Conservation (phyloP, 2,329 filamentous ascomycete species). For the Monilinia fructicola region DNA sequence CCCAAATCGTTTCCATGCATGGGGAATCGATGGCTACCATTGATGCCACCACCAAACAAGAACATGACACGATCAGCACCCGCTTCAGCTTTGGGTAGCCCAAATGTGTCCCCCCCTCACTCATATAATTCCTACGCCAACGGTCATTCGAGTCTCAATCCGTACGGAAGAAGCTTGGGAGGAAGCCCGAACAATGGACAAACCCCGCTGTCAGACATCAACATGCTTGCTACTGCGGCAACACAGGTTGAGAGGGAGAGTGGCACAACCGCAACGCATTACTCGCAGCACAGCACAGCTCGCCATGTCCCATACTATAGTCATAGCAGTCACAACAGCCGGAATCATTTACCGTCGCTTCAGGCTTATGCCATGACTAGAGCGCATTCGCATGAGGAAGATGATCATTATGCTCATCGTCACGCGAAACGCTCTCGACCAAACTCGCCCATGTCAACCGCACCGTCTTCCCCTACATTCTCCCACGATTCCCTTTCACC, state of each 20-base stretch:
- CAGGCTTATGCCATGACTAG: slow-evolving; percentile 94
- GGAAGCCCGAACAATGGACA: slow-evolving; percentile 44
- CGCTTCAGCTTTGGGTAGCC: slow-evolving; percentile 81
- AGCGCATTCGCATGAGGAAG: slow-evolving; percentile 77
- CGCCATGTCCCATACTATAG: slow-evolving; percentile 57
- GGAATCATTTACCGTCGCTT: slow-evolving; percentile 51
- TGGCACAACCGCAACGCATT: slow-evolving; percentile 33
- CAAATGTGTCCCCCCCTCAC: slow-evolving; percentile 92
- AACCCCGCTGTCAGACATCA: slow-evolving; percentile 49
- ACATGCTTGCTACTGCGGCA: slow-evolving; percentile 60
- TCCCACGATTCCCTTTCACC: slow-evolving; percentile 94
- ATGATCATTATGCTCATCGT: slow-evolving; percentile 73
- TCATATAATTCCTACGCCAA: slow-evolving; percentile 73
- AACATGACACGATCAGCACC: slow-evolving; percentile 87
- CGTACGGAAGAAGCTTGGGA: slow-evolving; percentile 49
- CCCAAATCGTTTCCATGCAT: slow-evolving; percentile 51
- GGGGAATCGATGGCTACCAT: slow-evolving; percentile 57
- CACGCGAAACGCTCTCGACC: slow-evolving; percentile 86
- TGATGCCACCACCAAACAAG: slow-evolving; percentile 79
- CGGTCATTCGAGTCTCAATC: slow-evolving; percentile 48
- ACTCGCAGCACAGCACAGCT: slow-evolving; percentile 45
- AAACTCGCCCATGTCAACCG: slow-evolving; percentile 92
- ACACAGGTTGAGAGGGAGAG: slow-evolving; percentile 62
- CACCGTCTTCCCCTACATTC: slow-evolving; percentile 92
- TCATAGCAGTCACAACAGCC: slow-evolving; percentile 46